phyloP scores from a whole-genome alignment of 352 stramenopile species.

The Phytopythium ostracodes region DNA sequence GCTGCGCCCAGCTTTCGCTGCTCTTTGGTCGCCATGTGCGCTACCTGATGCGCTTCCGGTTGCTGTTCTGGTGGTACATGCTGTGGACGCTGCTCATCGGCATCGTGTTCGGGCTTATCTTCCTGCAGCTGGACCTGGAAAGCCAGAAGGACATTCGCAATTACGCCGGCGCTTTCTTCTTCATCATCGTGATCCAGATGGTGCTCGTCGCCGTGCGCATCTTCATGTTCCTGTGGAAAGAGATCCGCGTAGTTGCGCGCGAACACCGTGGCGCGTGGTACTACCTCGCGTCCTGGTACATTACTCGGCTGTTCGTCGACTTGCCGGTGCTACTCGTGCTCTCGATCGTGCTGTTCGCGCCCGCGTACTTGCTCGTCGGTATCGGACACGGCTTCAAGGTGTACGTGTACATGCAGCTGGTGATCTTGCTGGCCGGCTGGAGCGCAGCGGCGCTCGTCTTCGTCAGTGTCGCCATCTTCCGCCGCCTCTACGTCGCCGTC shows the following conservation, averaged over 20 bases:
- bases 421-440: constrained; percentile 34
- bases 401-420: constrained; percentile 47
- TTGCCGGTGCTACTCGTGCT: constrained; percentile 31
- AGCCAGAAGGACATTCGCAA: constrained; percentile 39
- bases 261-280: constrained; percentile 26
- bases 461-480: constrained; percentile 31
- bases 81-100: constrained; percentile 35
- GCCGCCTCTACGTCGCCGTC: constrained; percentile 22
- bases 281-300: constrained; percentile 27
- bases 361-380: constrained; percentile 40
- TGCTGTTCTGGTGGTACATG: constrained; percentile 32
- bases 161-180: constrained; percentile 45
- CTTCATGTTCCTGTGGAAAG: constrained; percentile 25
- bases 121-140: constrained; percentile 33
- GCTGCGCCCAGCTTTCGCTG: constrained; percentile 30
- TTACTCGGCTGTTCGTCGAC: constrained; percentile 33
- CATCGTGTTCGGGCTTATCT: constrained; percentile 40
- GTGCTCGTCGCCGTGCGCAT: constrained; percentile 21
- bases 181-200: constrained; percentile 33
- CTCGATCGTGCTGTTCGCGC: constrained; percentile 35
- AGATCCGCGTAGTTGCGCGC: constrained; percentile 22
- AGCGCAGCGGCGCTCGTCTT: constrained; percentile 25
- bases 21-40: constrained; percentile 41
- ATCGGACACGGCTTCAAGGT: constrained; percentile 34
- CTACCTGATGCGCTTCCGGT: constrained; percentile 29